Base-by-base conservation (phyloP, 2,329 filamentous ascomycete species). In the Trichoderma cornu-damae region DNA sequence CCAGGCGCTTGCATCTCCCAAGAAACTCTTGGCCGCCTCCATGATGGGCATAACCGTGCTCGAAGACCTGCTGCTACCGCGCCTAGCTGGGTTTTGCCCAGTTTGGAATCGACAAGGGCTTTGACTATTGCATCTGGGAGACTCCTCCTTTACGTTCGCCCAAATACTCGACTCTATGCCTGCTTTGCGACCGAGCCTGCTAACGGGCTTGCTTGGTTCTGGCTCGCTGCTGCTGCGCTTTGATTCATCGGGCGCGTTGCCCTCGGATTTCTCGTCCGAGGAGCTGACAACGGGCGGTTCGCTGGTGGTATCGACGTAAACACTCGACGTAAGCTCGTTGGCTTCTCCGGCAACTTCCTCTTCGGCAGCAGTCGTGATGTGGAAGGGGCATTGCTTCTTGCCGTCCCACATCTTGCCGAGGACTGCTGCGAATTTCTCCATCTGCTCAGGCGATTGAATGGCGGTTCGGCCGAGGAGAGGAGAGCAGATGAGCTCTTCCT, bases 401-500 rank as follows among this genome's bases (percentile, higher is more conserved):
- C 44, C 24, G 8, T 12, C 42, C 53, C 44, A 49, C 6, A 49
- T 16, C 6, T 32, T 30, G 4, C 43, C 44, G 9, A 57, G 12
- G 4, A 43, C 16, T 3, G 3, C 12, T 6, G 24, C 9, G 11
- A 44, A 51, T 0, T 34, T 8, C 3, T 9, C 11, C 30, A 14
- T 43, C 3, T 35, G 20, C 3, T n/a, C 37, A 1, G 35, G 3
- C 0, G 47, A 43, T 3, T 24, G 18, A n/a, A 52, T 24, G 16
- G 30, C 18, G 9, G 48, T 18, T 40, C 47, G 12, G 0, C n/a
- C 24, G 0, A 67, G 57, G 0, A 67, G 60, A 0, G 38, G 11
- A 0, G 65, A 65, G 4, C 65, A 60, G 1, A 64, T 40, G 0
- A 65, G 52, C 12, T 67, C 37, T 0, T 47, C 24, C 1, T 48